These are phyloP conservation scores for Botrytis galanthina DNA, from an alignment of 2,329 filamentous ascomycete genomes.

Conservation along the genomic window DNA sequence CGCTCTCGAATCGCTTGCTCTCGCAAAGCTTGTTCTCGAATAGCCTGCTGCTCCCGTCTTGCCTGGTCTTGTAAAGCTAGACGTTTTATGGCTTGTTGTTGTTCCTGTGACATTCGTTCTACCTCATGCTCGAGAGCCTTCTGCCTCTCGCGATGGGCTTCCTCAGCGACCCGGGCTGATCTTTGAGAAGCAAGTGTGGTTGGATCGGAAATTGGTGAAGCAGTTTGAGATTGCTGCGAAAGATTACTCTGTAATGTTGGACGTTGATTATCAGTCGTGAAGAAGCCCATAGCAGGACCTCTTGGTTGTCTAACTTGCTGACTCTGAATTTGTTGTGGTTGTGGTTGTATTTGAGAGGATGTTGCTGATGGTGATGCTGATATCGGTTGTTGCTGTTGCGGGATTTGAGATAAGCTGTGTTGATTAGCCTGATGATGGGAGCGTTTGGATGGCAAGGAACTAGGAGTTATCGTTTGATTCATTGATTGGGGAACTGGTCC, in stretches of 20 bases:
- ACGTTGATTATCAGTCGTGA: slow-evolving; percentile 32
- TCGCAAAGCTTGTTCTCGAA: slow-evolving; percentile 8
- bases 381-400: slow-evolving; percentile 13
- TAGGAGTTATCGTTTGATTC: slow-evolving; percentile 31
- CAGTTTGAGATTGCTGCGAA: slow-evolving; percentile 10
- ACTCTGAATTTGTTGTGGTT: slow-evolving; percentile 23
- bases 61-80: slow-evolving; percentile 19
- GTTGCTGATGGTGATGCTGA: slow-evolving; percentile 29
- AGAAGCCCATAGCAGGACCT: slow-evolving; percentile 36
- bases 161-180: slow-evolving; percentile 7
- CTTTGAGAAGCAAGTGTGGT: neutral
- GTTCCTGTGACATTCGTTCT: slow-evolving; percentile 8
- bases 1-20: neutral
- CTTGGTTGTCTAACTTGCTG: slow-evolving; percentile 26
- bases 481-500: slow-evolving; percentile 33
- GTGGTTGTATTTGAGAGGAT: slow-evolving; percentile 5
- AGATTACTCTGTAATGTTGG: slow-evolving; percentile 27
- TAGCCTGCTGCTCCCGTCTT: neutral
- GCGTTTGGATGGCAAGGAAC: slow-evolving; percentile 32
- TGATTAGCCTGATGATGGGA: slow-evolving; percentile 32
- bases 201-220: slow-evolving; percentile 11
- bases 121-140: slow-evolving; percentile 13
- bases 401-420: slow-evolving; percentile 28
- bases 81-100: slow-evolving; percentile 20
- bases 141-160: neutral